Conservation (phyloP, 305 asterid genomes). For the Fraxinus nigra region DNA sequence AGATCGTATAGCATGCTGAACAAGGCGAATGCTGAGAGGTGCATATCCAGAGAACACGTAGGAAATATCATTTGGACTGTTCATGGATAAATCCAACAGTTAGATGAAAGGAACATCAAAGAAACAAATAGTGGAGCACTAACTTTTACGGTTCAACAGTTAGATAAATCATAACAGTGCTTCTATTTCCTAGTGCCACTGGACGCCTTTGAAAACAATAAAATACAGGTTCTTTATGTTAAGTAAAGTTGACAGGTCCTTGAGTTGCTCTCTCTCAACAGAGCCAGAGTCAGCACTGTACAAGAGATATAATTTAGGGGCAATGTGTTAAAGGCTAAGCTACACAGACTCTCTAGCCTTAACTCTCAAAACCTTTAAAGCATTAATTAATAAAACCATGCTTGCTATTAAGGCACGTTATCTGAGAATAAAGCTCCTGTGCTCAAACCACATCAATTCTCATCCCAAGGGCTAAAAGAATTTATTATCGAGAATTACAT, state of each 20-base stretch:
- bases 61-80: conserved; percentile 88
- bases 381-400: background rate
- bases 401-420: background rate
- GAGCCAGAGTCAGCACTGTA: background rate
- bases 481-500: background rate
- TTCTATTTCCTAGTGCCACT: background rate
- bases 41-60: conserved; percentile 97
- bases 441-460: background rate
- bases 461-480: background rate
- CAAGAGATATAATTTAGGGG: background rate
- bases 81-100: conserved; percentile 18
- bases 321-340: background rate
- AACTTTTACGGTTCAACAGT: conserved; percentile 11
- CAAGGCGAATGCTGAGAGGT: conserved; percentile 93
- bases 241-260: background rate
- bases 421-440: background rate
- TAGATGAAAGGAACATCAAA: conserved; percentile 4
- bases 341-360: background rate
- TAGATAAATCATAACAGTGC: conserved; percentile 1
- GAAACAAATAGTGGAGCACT: conserved; percentile 8
- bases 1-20: conserved; percentile 90
- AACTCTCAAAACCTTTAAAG: background rate
- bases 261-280: background rate
- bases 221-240: background rate
- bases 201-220: conserved; percentile 4